A percentile compares a stretch with the other conserved stretches of the same genome.
Evolutionary conservation across 2,329 filamentous ascomycete species (phyloP).

Genomic region (Clonostachys byssicola): DNA sequence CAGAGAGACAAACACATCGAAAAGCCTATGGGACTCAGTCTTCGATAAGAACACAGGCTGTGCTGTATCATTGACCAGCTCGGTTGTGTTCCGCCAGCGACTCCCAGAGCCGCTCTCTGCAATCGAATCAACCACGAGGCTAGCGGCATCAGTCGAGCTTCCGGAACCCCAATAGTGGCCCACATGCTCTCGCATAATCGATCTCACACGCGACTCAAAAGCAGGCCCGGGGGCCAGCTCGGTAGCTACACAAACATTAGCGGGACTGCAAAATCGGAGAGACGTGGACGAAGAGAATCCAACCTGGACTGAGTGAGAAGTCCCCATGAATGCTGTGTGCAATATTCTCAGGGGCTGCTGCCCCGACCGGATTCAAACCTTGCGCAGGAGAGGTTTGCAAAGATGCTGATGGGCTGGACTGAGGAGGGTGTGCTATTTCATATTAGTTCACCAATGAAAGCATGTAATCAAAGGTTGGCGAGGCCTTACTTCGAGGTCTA

Average conservation of each 20-base stretch:
- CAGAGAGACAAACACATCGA: conserved; percentile 13
- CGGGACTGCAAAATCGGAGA: background rate
- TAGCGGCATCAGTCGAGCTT: conserved; percentile 7
- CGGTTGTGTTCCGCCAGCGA: conserved; percentile 5
- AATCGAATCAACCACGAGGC: conserved; percentile 12
- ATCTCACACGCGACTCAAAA: conserved; percentile 12
- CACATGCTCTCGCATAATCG: conserved; percentile 11
- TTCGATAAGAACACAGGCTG: conserved; percentile 7
- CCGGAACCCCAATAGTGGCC: background rate
- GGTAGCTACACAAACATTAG: background rate
- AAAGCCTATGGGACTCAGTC: conserved; percentile 10
- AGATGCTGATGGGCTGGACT: background rate
- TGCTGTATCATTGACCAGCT: conserved; percentile 13
- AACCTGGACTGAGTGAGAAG: background rate
- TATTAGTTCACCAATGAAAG: no score
- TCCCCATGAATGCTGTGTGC: background rate
- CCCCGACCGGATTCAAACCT: background rate
- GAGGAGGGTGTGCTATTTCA: no score
- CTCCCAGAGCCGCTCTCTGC: background rate
- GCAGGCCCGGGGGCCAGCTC: conserved; percentile 10
- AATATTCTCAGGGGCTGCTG: background rate
- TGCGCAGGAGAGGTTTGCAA: background rate
- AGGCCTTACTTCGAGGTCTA: no score
- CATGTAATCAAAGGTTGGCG: no score
- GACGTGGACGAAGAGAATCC: background rate